A percentile compares a stretch with the other conserved stretches of the same genome.
Conservation (phyloP, 768 basidiomycete species). For the Neoboletus subvelutipes region DNA sequence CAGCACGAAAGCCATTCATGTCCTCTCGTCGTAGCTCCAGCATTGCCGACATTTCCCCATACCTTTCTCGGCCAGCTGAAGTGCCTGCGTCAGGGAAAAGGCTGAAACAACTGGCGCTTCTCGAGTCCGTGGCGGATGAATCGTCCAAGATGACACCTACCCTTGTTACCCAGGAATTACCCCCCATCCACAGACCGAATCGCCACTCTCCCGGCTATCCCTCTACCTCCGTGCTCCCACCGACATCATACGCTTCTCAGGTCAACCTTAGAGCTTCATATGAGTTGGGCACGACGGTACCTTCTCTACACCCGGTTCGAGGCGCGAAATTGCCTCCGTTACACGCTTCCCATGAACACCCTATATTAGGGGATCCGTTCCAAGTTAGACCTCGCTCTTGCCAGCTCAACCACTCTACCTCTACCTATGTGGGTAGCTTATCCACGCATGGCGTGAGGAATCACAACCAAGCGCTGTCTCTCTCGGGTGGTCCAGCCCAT, state of each 20-base stretch:
- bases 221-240: slow-evolving; percentile 31
- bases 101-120: slow-evolving; percentile 66
- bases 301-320: slow-evolving; percentile 8
- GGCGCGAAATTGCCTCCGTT: slow-evolving; percentile 2
- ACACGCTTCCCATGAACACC: slow-evolving; percentile 7
- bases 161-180: slow-evolving; percentile 28
- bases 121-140: slow-evolving; percentile 72
- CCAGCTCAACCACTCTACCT: slow-evolving; percentile 39
- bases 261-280: slow-evolving; percentile 33
- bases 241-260: slow-evolving; percentile 16
- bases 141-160: slow-evolving; percentile 61
- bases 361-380: slow-evolving; percentile 31
- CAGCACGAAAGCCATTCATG: slow-evolving; percentile 21
- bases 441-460: slow-evolving; percentile 9
- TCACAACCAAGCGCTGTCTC: slow-evolving; percentile 17
- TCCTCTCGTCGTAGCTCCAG: slow-evolving; percentile 42
- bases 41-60: slow-evolving; percentile 68
- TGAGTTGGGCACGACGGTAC: slow-evolving; percentile 29
- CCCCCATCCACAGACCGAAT: slow-evolving; percentile 10
- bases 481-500: slow-evolving; percentile 5
- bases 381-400: slow-evolving; percentile 51
- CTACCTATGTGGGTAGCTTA: slow-evolving; percentile 13
- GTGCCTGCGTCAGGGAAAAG: slow-evolving; percentile 59
- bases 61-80: slow-evolving; percentile 55
- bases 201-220: slow-evolving; percentile 3